A percentile compares a stretch with the other conserved stretches of the same genome.
Evolutionary conservation across 345 rosid species (phyloP).

Genomic region (Hirschfeldia incana): DNA sequence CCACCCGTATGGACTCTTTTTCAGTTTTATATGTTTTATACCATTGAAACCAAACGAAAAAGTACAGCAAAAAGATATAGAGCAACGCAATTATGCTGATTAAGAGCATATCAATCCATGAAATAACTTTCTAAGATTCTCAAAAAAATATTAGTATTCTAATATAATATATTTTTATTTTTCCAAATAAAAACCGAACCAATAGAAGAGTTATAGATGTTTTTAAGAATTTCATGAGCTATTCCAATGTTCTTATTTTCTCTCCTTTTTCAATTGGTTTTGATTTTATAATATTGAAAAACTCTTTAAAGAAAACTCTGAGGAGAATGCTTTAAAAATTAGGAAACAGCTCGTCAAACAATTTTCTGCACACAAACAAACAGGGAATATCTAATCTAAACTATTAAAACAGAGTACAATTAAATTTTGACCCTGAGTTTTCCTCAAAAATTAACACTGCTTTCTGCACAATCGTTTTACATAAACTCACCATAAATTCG

Average conservation of each 20-base stretch:
- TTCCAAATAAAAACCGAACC: not conserved
- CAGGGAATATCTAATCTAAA: too few species aligned
- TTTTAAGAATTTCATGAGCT: too few species aligned
- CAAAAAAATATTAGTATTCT: not conserved
- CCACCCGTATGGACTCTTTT: slow-evolving; percentile 11
- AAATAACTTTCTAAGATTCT: not conserved
- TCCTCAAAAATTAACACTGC: too few species aligned
- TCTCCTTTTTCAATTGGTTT: not conserved
- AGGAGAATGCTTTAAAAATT: too few species aligned
- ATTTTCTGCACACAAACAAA: not conserved
- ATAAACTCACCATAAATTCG: too few species aligned
- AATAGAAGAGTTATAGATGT: not conserved
- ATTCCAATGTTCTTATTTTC: not conserved
- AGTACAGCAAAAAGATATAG: not conserved
- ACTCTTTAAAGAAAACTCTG: too few species aligned
- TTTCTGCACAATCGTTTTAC: too few species aligned
- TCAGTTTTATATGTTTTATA: slow-evolving; percentile 1
- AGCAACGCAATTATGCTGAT: not conserved
- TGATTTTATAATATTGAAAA: not conserved
- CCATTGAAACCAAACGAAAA: not conserved
- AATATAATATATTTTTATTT: too few species aligned
- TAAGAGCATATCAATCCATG: not conserved
- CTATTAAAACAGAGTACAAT: too few species aligned
- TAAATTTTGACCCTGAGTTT: too few species aligned
- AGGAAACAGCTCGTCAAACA: not conserved